Base-by-base conservation (phyloP, 2,329 filamentous ascomycete species). In the Penicillium frequentans region DNA sequence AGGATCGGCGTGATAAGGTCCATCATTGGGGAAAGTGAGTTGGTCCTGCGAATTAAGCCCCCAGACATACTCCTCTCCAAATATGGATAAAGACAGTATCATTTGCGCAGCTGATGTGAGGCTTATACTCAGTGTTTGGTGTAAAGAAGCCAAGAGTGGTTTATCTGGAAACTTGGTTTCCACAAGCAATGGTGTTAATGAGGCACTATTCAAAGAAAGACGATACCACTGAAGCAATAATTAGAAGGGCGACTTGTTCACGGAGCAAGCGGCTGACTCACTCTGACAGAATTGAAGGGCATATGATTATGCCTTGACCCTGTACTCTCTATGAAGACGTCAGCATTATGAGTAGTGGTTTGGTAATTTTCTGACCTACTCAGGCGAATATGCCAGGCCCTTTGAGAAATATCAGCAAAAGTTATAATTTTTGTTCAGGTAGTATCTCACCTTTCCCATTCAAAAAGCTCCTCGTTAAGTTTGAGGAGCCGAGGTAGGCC, bases 271-370 rank as follows among this genome's bases (percentile, higher is more conserved):
- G 16, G n/a, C 27, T 7, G 14, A 53, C 60, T n/a, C 58, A 66
- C 64, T 48, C 64, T 35, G 21, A 64, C 42, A 23, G 64, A 67
- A 24, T 56, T 65, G 51, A 67, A 67, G 3, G 64, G 64, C 7
- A 67, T 45, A 35, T 66, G 64, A 43, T 63, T 66, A 50, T 67
- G 57, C 16, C 61, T 56, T 10, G 57, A 66, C 37, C 61, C 54
- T 8, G 55, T 65, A 29, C 46, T 52, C 11, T 52, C 50, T 58
- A n/a, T n/a, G 29, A n/a, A 29, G 11, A 21, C n/a, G 10, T 56
- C n/a, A 61, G 42, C 1, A 13, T 21, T 53, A 35, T 11, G 13
- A 49, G n/a, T 24, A 45, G 10, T 21, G 10, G 26, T 19, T 24
- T 19, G 11, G 6, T 29, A 47, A 5, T 11, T 16, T 19, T 13